phyloP scores from a whole-genome alignment of 441 rosid genomes.

The Corymbia citriodora region DNA sequence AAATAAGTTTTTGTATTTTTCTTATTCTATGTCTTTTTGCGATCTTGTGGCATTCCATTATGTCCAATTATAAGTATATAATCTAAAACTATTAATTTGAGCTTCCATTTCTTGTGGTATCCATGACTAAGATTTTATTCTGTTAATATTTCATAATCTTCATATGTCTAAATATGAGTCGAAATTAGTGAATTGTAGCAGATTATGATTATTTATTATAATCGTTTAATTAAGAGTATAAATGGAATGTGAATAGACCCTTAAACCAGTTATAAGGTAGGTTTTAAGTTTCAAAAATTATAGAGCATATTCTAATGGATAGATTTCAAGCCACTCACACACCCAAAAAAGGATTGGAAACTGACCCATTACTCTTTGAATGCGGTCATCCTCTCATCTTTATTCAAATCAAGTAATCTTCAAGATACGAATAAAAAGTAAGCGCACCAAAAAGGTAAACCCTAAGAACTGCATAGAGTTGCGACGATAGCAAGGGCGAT shows the following conservation, averaged over 20 bases:
- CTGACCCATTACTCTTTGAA: neutral
- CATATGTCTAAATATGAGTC: no score
- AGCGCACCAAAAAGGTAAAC: neutral
- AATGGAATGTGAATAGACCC: fast-evolving
- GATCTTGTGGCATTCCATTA: fast-evolving
- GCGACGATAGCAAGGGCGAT: neutral
- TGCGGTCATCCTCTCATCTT: neutral
- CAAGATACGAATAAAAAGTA: neutral
- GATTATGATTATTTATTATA: no score
- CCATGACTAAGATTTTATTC: fast-evolving
- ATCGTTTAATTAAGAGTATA: no score
- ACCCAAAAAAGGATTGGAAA: neutral
- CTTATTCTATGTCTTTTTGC: neutral
- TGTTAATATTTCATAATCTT: no score
- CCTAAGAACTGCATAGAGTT: neutral
- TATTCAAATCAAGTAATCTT: neutral
- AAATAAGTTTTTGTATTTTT: no score
- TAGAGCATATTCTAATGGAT: fast-evolving
- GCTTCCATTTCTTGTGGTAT: no score
- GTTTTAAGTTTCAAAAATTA: no score
- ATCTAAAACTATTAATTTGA: fast-evolving
- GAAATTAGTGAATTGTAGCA: no score
- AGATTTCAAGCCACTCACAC: neutral
- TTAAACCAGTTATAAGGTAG: fast-evolving
- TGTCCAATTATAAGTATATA: fast-evolving